Conservation (phyloP, 192 early-diverging fungal species). For the Globomyces pollinis-pini region DNA sequence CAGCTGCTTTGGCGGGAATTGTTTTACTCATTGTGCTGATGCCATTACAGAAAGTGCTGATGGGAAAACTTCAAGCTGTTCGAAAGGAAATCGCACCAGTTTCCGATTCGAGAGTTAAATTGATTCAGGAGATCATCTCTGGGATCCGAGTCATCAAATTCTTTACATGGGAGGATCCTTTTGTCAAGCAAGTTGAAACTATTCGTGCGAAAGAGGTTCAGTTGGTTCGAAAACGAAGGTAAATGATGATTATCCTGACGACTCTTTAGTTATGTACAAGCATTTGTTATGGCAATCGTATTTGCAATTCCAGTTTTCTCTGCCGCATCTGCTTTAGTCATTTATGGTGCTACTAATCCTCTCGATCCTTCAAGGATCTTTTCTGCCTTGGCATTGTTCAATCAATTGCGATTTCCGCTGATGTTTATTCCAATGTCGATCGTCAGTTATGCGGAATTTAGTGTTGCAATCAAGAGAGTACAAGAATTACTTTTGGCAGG, state of each 20-base stretch:
- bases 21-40: constrained; percentile 30
- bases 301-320: constrained; percentile 40
- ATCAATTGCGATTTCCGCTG: constrained; percentile 38
- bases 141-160: constrained; percentile 74
- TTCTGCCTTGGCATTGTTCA: constrained; percentile 39
- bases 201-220: constrained; percentile 34
- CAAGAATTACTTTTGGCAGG: constrained; percentile 45
- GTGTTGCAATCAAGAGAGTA: constrained; percentile 41
- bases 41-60: constrained; percentile 34
- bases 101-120: constrained; percentile 67
- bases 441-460: constrained; percentile 38
- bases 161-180: constrained; percentile 60
- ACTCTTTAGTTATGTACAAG: constrained; percentile 8
- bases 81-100: constrained; percentile 42
- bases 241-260: constrained; percentile 6
- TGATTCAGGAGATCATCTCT: constrained; percentile 57
- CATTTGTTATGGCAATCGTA: constrained; percentile 37
- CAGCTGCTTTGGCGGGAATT: constrained; percentile 41
- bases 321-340: constrained; percentile 30
- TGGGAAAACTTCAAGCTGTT: constrained; percentile 26
- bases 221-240: constrained; percentile 26
- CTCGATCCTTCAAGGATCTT: constrained; percentile 31
- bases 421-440: constrained; percentile 47
- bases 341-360: constrained; percentile 33
- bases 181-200: constrained; percentile 57